Percentiles rank a stretch among this genome's conserved stretches.
These are phyloP conservation scores for Acacia crassicarpa DNA, from an alignment of 306 rosid genomes.

Conservation along the genomic window DNA sequence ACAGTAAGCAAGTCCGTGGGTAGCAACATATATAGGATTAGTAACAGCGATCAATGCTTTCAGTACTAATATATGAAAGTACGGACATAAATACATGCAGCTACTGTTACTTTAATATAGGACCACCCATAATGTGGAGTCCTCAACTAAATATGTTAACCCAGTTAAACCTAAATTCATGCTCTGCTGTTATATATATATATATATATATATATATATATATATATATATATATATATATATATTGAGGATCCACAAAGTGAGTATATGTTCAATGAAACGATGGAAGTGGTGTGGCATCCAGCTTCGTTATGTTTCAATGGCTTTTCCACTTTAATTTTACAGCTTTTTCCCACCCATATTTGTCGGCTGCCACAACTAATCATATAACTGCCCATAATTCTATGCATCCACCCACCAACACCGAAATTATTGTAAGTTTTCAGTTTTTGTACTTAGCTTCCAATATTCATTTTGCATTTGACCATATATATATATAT, in stretches of 20 bases:
- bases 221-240: not conserved
- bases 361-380: not conserved
- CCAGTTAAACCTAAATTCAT: not conserved
- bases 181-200: not conserved
- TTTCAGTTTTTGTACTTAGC: not conserved
- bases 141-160: not conserved
- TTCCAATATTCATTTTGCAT: not conserved
- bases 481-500: too few species aligned
- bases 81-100: not conserved
- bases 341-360: constrained; percentile 3
- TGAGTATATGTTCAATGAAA: not conserved
- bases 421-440: not conserved
- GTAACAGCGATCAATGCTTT: not conserved
- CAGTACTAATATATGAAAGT: not conserved
- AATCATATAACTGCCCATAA: not conserved
- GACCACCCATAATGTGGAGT: not conserved
- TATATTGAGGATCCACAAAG: not conserved
- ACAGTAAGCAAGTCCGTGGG: not conserved
- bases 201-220: too few species aligned
- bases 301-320: constrained; percentile 34
- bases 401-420: not conserved
- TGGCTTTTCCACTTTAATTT: constrained; percentile 33
- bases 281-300: constrained; percentile 22
- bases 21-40: not conserved
- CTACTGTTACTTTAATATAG: not conserved